A percentile compares a stretch with the other conserved stretches of the same genome.
These are phyloP conservation scores for Neoboletus brunneissimus DNA, from an alignment of 768 basidiomycete species.

Conservation along the genomic window DNA sequence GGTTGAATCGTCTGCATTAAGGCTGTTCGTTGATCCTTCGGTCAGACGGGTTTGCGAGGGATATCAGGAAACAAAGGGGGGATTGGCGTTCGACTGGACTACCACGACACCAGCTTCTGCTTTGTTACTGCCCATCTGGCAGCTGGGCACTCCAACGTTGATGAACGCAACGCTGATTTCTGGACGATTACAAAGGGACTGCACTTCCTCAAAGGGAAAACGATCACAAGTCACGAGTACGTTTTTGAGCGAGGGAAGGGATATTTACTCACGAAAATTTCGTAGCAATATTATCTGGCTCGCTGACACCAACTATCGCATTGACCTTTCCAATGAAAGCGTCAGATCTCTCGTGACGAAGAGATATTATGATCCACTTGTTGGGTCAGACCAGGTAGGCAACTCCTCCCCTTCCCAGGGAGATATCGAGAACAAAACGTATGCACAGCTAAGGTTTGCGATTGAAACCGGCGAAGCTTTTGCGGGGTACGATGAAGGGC, in stretches of 20 bases:
- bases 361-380: slow-evolving; percentile 68
- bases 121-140: slow-evolving; percentile 96
- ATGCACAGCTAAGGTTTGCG: slow-evolving; percentile 59
- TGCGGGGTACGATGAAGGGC: slow-evolving; percentile 82
- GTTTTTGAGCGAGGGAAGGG: slow-evolving; percentile 25
- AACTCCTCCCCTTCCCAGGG: not conserved
- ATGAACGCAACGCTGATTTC: slow-evolving; percentile 92
- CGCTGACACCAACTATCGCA: slow-evolving; percentile 94
- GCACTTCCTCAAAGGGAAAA: slow-evolving; percentile 88
- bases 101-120: slow-evolving; percentile 88
- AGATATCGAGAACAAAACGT: not conserved
- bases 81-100: slow-evolving; percentile 89
- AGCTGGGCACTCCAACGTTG: slow-evolving; percentile 88
- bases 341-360: slow-evolving; percentile 65
- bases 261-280: slow-evolving; percentile 3
- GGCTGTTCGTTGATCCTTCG: slow-evolving; percentile 1
- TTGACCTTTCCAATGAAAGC: slow-evolving; percentile 79
- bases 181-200: slow-evolving; percentile 79
- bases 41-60: slow-evolving; percentile 80
- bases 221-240: slow-evolving; percentile 87
- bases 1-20: not conserved
- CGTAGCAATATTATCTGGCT: slow-evolving; percentile 88
- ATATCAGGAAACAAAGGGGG: slow-evolving; percentile 99
- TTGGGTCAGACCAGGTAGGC: slow-evolving; percentile 83
- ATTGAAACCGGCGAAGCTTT: slow-evolving; percentile 79